These are phyloP conservation scores for Epichloe baconii DNA, from an alignment of 2,329 filamentous ascomycete species.

Conservation along the genomic window DNA sequence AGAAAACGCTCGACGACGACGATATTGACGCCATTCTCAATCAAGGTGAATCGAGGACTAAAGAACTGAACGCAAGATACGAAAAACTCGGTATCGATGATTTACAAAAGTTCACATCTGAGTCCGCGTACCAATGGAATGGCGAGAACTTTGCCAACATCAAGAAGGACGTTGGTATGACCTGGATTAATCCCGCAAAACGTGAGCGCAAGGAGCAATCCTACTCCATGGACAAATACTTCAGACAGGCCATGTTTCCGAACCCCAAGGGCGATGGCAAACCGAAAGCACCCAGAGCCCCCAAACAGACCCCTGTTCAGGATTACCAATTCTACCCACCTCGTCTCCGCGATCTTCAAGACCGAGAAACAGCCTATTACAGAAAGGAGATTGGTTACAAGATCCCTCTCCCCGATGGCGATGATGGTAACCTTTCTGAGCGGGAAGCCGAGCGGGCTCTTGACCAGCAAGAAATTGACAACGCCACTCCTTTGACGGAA, in stretches of 20 bases:
- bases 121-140: conserved; percentile 98
- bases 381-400: conserved; percentile 96
- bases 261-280: conserved; percentile 78
- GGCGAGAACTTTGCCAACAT: conserved; percentile 86
- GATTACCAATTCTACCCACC: conserved; percentile 96
- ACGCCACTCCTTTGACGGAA: conserved; percentile 75
- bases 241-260: conserved; percentile 72
- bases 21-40: conserved; percentile 83
- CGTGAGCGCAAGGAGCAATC: conserved; percentile 96
- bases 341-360: conserved; percentile 74
- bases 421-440: conserved; percentile 74
- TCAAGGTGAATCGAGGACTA: conserved; percentile 78
- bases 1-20: conserved; percentile 59
- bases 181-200: conserved; percentile 97
- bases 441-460: conserved; percentile 77
- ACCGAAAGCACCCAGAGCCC: conserved; percentile 88
- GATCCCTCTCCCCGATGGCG: conserved; percentile 74
- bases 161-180: conserved; percentile 85
- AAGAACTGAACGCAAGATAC: conserved; percentile 82
- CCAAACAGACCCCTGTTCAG: conserved; percentile 82
- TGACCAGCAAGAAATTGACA: conserved; percentile 87
- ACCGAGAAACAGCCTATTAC: conserved; percentile 90
- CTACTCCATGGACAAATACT: conserved; percentile 98
- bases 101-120: conserved; percentile 91
- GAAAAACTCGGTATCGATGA: conserved; percentile 96